phyloP scores from a whole-genome alignment of 2,329 filamentous ascomycete genomes.

The Microcera coccophila region DNA sequence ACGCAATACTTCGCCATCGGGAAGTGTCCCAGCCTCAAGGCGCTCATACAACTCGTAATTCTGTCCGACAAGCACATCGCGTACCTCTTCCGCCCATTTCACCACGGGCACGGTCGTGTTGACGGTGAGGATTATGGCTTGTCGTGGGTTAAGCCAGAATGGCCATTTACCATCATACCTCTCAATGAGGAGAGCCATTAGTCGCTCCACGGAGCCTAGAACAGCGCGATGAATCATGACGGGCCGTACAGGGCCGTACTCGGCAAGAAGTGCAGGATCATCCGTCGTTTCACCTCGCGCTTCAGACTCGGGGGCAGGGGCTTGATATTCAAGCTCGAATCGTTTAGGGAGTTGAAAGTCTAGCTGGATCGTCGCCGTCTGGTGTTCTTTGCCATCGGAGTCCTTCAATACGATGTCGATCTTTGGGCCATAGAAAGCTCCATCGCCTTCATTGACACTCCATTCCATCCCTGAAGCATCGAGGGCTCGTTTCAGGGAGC shows the following conservation, averaged over 20 bases:
- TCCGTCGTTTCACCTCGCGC: conserved; percentile 48
- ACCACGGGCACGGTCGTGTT: conserved; percentile 57
- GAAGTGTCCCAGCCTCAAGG: conserved; percentile 29
- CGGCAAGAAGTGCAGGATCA: conserved; percentile 44
- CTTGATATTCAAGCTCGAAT: conserved; percentile 72
- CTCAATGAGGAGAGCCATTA: conserved; percentile 82
- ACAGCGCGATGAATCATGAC: conserved; percentile 84
- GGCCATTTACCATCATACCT: conserved; percentile 77
- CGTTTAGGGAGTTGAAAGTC: conserved; percentile 86
- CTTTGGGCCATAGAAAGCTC: conserved; percentile 88
- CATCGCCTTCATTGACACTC: conserved; percentile 75
- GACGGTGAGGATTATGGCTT: conserved; percentile 70
- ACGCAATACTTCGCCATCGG: conserved; percentile 44
- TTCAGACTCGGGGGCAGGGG: conserved; percentile 62
- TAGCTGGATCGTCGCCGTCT: conserved; percentile 83
- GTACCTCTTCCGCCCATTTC: conserved; percentile 44
- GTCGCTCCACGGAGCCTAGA: conserved; percentile 76
- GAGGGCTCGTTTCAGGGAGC: conserved; percentile 37
- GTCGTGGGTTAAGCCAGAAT: conserved; percentile 82
- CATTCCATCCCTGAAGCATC: conserved; percentile 69
- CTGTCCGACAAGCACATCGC: conserved; percentile 50
- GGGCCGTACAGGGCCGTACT: conserved; percentile 60
- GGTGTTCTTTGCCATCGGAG: conserved; percentile 78
- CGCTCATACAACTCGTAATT: conserved; percentile 31
- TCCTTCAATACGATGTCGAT: conserved; percentile 83